phyloP scores from a whole-genome alignment of 2,329 filamentous ascomycete species.

The Penicillium occitanis region DNA sequence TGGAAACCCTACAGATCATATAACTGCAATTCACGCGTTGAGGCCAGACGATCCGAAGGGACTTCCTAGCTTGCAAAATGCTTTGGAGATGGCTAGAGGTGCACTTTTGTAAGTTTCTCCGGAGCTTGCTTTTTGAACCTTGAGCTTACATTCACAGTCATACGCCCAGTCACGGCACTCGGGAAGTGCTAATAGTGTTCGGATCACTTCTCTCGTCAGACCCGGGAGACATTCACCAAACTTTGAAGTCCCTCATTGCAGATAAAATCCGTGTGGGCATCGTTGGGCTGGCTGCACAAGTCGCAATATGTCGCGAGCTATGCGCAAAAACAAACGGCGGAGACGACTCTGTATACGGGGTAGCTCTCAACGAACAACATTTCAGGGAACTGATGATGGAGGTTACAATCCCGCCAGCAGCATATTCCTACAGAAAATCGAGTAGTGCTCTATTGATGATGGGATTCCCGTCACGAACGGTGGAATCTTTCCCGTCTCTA shows the following conservation, averaged over 20 bases:
- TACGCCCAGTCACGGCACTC: conserved; percentile 86
- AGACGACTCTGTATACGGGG: conserved; percentile 68
- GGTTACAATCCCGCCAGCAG: conserved; percentile 84
- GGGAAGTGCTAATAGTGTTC: conserved; percentile 89
- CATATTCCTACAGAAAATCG: conserved; percentile 59
- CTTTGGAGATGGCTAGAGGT: conserved; percentile 89
- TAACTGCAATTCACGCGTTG: conserved; percentile 70
- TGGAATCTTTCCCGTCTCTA: conserved; percentile 69
- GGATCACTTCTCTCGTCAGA: conserved; percentile 88
- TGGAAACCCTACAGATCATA: conserved; percentile 86
- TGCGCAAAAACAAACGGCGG: conserved; percentile 84
- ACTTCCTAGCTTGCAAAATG: conserved; percentile 84
- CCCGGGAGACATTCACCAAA: conserved; percentile 92
- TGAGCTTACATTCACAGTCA: conserved; percentile 57
- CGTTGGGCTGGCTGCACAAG: conserved; percentile 85
- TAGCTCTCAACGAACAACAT: conserved; percentile 83
- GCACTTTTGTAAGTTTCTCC: conserved; percentile 67
- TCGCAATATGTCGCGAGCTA: conserved; percentile 88
- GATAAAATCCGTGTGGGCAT: conserved; percentile 86
- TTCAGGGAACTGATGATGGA: conserved; percentile 86
- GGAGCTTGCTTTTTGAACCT: neutral
- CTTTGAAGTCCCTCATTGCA: conserved; percentile 72
- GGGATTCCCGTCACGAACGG: conserved; percentile 88
- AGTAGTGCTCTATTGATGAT: conserved; percentile 77
- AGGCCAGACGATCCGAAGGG: conserved; percentile 68